A percentile compares a stretch with the other conserved stretches of the same genome.
Evolutionary conservation across 2,329 filamentous ascomycete species (phyloP).

Genomic region (Colletotrichum ledebouriae): DNA sequence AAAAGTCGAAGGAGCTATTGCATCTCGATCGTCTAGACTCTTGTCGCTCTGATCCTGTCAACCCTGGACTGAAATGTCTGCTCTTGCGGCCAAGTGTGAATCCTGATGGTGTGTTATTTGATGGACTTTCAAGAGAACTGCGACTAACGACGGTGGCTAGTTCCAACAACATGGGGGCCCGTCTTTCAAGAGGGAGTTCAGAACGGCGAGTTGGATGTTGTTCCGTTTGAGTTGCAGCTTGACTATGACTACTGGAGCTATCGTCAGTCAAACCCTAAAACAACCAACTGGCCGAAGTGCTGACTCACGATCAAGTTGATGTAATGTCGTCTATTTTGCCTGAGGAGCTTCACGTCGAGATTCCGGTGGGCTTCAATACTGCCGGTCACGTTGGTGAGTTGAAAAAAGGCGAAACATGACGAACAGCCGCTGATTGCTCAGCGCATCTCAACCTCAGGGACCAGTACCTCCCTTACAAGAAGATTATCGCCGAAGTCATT

Average conservation of each 20-base stretch:
- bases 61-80: slow-evolving; percentile 72
- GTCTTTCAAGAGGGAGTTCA: slow-evolving; percentile 77
- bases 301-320: slow-evolving; percentile 68
- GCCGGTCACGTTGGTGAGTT: slow-evolving; percentile 85
- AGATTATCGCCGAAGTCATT: slow-evolving; percentile 86
- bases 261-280: slow-evolving; percentile 61
- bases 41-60: slow-evolving; percentile 73
- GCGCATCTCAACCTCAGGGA: slow-evolving; percentile 93
- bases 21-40: slow-evolving; percentile 72
- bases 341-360: slow-evolving; percentile 81
- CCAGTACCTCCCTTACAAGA: slow-evolving; percentile 86
- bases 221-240: slow-evolving; percentile 81
- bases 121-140: background rate
- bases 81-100: slow-evolving; percentile 71
- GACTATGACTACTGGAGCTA: slow-evolving; percentile 91
- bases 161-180: slow-evolving; percentile 81
- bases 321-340: slow-evolving; percentile 87
- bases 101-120: slow-evolving; percentile 58
- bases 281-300: background rate
- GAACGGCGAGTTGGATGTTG: slow-evolving; percentile 75
- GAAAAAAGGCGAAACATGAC: slow-evolving; percentile 41
- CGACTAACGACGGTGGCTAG: slow-evolving; percentile 53
- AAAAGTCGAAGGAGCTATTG: slow-evolving; percentile 76
- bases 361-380: slow-evolving; percentile 87
- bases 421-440: slow-evolving; percentile 47